phyloP scores from a whole-genome alignment of 2,329 filamentous ascomycete species.

The Trichophyton benhamiae region DNA sequence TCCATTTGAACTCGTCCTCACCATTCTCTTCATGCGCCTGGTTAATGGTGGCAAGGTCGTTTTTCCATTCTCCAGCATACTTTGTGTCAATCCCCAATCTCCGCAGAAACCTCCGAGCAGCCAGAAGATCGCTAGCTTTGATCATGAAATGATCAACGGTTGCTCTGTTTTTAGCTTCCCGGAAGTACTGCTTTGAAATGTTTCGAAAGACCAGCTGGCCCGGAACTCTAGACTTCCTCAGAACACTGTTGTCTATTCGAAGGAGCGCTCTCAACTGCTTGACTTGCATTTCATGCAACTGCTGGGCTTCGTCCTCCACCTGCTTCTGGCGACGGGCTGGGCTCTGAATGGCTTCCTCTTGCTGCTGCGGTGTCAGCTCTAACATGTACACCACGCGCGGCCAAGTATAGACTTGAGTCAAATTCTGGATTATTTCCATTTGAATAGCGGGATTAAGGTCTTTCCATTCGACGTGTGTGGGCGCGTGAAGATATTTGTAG shows the following conservation, averaged over 20 bases:
- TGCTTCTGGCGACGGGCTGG: slow-evolving; percentile 19
- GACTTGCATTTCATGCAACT: slow-evolving; percentile 23
- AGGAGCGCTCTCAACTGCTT: slow-evolving; percentile 25
- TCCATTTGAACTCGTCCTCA: slow-evolving; percentile 13
- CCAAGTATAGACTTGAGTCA: slow-evolving; percentile 18
- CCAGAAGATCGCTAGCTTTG: slow-evolving; percentile 20
- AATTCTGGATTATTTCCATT: slow-evolving; percentile 26
- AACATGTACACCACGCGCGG: slow-evolving; percentile 17
- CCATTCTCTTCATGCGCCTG: slow-evolving; percentile 9
- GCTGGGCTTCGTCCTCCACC: slow-evolving; percentile 19
- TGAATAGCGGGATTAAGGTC: slow-evolving; percentile 24
- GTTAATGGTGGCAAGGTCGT: slow-evolving; percentile 15
- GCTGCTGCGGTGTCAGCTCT: slow-evolving; percentile 18
- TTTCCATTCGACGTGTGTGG: slow-evolving; percentile 20
- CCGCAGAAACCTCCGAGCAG: slow-evolving; percentile 22
- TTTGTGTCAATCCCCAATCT: slow-evolving; percentile 19
- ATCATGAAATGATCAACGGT: slow-evolving; percentile 21
- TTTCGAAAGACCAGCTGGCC: slow-evolving; percentile 21
- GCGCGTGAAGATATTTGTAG: slow-evolving; percentile 7
- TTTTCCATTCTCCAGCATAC: slow-evolving; percentile 26
- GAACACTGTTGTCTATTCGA: slow-evolving; percentile 23
- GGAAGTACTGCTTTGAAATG: slow-evolving; percentile 15
- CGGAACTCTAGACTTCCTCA: slow-evolving; percentile 17
- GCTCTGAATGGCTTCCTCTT: slow-evolving; percentile 13
- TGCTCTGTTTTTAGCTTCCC: slow-evolving; percentile 7